Base-by-base conservation (phyloP, 1,139 yeast genomes). In the Suhomyces terraborum region DNA sequence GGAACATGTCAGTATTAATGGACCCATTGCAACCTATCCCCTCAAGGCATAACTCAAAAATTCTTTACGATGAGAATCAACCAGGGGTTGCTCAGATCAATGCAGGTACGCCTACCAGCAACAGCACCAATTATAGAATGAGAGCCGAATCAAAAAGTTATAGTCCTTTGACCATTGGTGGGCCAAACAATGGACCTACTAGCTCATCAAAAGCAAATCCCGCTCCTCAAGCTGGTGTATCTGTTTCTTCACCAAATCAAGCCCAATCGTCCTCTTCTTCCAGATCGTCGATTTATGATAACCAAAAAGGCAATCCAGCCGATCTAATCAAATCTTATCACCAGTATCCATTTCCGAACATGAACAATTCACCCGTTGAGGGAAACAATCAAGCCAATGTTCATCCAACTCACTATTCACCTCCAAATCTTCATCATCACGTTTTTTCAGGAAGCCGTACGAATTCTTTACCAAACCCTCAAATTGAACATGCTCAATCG, bases 11-110 rank as follows among this genome's bases (percentile, higher is more conserved):
- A 23, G 61, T 64, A n/a, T 51, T 62, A 28, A 54, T 61, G 62
- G 70, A 66, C 44, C 71, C 71, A 2, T 54, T 65, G 27, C 70
- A 65, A 47, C 67, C 69, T 1, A 52, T 54, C 13, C 67, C 68
- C 2, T 36, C 42, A 6, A 22, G 48, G 18, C 43, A 39, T 26
- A 41, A 36, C 20, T 36, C 43, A 8, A 40, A 35, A 20, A 31
- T 41, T 14, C 29, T 42, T 7, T 36, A 30, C 12, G 46, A 42
- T 17, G 42, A 39, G 9, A 10, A 16, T 27, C 35, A 22, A n/a
- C 36, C 8, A 19, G 22, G 10, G 7, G 35, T 26, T 1, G 25
- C 21, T 6, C 36, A 13, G 7, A 26, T 19, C 16, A 32, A 16
- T n/a, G 25, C 26, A 18, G 32, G 24, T 7, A 30, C 35, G 5